These are phyloP conservation scores for Pichia inconspicua DNA, from an alignment of 1,139 yeast species.

Conservation along the genomic window DNA sequence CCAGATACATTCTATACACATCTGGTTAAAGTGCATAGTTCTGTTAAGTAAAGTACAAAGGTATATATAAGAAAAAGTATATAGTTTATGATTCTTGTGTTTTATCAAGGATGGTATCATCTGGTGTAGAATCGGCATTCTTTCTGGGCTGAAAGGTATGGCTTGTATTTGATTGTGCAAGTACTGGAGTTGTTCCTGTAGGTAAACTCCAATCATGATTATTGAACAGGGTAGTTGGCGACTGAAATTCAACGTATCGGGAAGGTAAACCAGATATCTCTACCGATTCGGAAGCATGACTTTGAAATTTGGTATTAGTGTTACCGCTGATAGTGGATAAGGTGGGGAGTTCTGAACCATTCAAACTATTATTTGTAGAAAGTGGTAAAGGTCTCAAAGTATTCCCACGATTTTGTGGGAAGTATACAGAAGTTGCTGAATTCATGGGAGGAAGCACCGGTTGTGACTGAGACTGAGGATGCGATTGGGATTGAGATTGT, in stretches of 20 bases:
- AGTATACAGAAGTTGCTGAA: conserved; percentile 15
- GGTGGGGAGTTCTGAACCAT: not conserved
- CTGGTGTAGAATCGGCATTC: not conserved
- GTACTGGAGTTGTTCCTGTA: conserved; percentile 26
- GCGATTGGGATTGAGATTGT: conserved; percentile 16
- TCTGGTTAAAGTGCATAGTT: too few species aligned
- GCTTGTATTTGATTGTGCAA: conserved; percentile 13
- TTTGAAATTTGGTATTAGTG: not conserved
- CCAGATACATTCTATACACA: too few species aligned
- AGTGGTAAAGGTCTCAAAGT: conserved; percentile 2
- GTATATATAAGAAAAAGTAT: too few species aligned
- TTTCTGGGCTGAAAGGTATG: not conserved
- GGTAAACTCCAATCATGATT: conserved; percentile 29
- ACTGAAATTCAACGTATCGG: conserved; percentile 36
- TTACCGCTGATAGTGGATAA: not conserved
- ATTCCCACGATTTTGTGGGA: conserved; percentile 7
- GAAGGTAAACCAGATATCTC: conserved; percentile 40
- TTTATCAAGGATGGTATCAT: not conserved
- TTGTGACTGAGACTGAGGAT: conserved; percentile 10
- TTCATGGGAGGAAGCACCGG: conserved; percentile 10
- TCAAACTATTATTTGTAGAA: conserved; percentile 1
- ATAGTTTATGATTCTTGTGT: not conserved
- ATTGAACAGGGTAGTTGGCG: conserved; percentile 26
- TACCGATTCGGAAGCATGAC: conserved; percentile 27
- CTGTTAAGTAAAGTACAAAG: not conserved